A percentile compares a stretch with the other conserved stretches of the same genome.
Evolutionary conservation across 176 grass and related monocot genomes (phyloP).

Genomic region (Miscanthus lutarioriparius): DNA sequence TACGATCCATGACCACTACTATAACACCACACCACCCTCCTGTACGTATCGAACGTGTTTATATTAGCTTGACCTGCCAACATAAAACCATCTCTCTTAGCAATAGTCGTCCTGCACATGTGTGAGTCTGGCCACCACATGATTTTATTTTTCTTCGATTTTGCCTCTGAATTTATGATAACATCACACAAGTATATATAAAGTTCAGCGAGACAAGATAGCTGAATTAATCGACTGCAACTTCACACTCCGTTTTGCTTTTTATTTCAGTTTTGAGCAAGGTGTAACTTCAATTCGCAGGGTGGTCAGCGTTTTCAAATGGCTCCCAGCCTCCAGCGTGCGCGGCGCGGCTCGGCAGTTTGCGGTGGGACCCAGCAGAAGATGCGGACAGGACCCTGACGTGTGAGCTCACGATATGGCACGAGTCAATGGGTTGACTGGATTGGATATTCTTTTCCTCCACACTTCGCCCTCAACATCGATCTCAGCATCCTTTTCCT

Average conservation of each 20-base stretch:
- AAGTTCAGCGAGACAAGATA: too few species aligned
- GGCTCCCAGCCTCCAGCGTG: background rate
- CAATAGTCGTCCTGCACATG: background rate
- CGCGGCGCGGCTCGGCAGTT: background rate
- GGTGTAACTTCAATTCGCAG: background rate
- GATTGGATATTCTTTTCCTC: conserved; percentile 28
- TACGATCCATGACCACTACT: background rate
- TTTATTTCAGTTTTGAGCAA: background rate
- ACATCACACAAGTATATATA: too few species aligned
- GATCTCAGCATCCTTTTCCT: background rate
- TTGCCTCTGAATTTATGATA: too few species aligned
- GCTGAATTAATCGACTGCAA: background rate
- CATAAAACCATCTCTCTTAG: background rate
- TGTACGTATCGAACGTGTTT: background rate
- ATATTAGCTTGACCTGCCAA: background rate
- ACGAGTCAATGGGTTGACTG: conserved; percentile 50
- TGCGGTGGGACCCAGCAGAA: background rate
- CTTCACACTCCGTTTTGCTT: background rate
- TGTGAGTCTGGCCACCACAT: background rate
- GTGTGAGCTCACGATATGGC: conserved; percentile 41
- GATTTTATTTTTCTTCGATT: background rate
- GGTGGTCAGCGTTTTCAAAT: background rate
- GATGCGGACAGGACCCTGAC: background rate
- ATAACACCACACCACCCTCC: background rate
- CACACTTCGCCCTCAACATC: conserved; percentile 7